These are phyloP conservation scores for Stachybotrys chartarum DNA, from an alignment of 2,329 filamentous ascomycete species.

Conservation along the genomic window DNA sequence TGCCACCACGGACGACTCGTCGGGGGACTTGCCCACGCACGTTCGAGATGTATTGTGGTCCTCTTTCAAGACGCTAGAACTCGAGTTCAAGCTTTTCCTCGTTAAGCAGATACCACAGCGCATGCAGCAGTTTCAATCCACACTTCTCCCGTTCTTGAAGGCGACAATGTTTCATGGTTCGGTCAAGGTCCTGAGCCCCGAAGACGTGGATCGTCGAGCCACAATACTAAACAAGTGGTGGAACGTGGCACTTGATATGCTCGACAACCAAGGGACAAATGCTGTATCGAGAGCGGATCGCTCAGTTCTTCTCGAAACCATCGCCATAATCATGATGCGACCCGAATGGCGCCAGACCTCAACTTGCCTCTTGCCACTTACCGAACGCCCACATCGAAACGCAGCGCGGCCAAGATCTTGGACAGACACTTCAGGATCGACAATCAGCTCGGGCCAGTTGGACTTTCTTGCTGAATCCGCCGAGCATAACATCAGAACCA, in stretches of 20 bases:
- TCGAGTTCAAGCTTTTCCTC: constrained; percentile 51
- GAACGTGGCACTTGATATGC: constrained; percentile 72
- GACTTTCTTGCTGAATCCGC: constrained; percentile 56
- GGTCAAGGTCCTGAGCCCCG: constrained; percentile 56
- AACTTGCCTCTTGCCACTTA: constrained; percentile 57
- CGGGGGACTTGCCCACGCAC: constrained; percentile 32
- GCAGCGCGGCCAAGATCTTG: constrained; percentile 39
- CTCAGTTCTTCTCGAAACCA: constrained; percentile 70
- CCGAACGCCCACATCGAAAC: constrained; percentile 39
- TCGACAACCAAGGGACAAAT: constrained; percentile 61
- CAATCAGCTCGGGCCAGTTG: constrained; percentile 59
- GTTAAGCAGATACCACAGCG: constrained; percentile 67
- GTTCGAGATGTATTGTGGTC: constrained; percentile 48
- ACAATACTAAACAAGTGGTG: constrained; percentile 88
- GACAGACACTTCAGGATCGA: constrained; percentile 50
- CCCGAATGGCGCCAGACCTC: constrained; percentile 78
- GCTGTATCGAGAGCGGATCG: constrained; percentile 79
- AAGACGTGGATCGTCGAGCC: constrained; percentile 75
- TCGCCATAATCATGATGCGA: constrained; percentile 77
- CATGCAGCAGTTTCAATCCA: constrained; percentile 64
- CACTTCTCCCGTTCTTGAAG: constrained; percentile 70
- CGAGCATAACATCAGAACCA: constrained; percentile 81
- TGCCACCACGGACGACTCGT: constrained; percentile 35
- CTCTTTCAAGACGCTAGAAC: constrained; percentile 46
- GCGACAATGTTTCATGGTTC: constrained; percentile 63